Evolutionary conservation across 345 rosid genomes (phyloP), one percentile per base, ranked within the genome.

Genomic region (Hibiscus syriacus): DNA sequence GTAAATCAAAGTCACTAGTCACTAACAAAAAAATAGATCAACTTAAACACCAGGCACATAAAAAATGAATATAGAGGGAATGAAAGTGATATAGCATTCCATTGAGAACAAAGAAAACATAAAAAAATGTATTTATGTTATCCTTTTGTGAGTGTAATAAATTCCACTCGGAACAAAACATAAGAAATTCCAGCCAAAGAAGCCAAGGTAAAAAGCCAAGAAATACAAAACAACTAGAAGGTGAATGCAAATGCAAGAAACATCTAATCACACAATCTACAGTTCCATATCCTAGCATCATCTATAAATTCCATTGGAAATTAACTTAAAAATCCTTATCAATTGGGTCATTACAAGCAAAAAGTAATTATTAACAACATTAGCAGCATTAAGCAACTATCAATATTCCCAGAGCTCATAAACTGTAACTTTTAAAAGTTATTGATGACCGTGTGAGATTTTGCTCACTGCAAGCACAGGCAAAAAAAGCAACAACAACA

Each of bases 241-340:
- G 55, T 64, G 19, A 64, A 64, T 29, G 55, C 55, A 64, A 46
- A 13, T 9, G n/a, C 55, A 64, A 64, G 38, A 64, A 64, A 45
- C 14, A 46, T 20, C 43, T 29, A 46, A 9, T 48, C 55, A 45
- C n/a, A 11, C 54, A 63, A 60, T 60, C 39, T n/a, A 16, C 39
- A 64, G 55, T 45, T 45, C 25, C 55, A 43, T 64, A 38, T 12
- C 19, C 50, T 39, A 61, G 19, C 17, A 61, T 61, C 66, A 38
- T 61, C 23, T 61, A 22, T 25, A 39, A 61, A 12, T 61, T 19
- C 50, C 49, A 5, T 38, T 22, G 29, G 32, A 39, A 38, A 61
- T 61, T 61, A 61, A 39, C 14, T 38, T 26, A 39, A 17, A n/a
- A 38, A 39, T 17, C 52, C 52, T 14, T 3, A 12, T 23, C 22